Conservation (phyloP, 2,329 filamentous ascomycete species). For the Talaromyces funiculosus region DNA sequence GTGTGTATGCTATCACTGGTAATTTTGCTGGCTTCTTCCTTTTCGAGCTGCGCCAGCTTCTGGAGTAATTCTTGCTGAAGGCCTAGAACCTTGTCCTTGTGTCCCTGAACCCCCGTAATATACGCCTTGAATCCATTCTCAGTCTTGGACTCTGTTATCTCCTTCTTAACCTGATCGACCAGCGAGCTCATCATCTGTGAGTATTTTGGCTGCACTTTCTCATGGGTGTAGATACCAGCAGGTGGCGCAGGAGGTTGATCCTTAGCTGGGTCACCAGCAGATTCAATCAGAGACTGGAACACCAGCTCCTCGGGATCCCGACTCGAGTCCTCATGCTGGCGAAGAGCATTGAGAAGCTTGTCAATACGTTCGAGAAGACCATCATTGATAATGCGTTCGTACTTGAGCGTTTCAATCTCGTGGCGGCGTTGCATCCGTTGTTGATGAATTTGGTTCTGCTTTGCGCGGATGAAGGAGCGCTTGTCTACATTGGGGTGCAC, state of each 20-base stretch:
- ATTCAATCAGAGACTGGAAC: constrained; percentile 84
- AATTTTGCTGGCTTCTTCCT: constrained; percentile 81
- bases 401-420: constrained; percentile 86
- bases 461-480: constrained; percentile 94
- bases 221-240: constrained; percentile 69
- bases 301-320: constrained; percentile 71
- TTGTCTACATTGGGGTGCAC: constrained; percentile 99
- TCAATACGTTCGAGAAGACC: constrained; percentile 81
- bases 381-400: constrained; percentile 86
- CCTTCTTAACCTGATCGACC: constrained; percentile 86
- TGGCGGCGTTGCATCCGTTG: constrained; percentile 78
- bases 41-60: constrained; percentile 76
- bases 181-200: constrained; percentile 98
- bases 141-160: constrained; percentile 67
- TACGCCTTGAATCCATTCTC: constrained; percentile 68
- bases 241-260: constrained; percentile 73
- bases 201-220: constrained; percentile 73
- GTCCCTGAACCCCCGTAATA: constrained; percentile 68
- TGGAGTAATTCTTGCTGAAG: constrained; percentile 68
- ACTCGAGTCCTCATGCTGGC: constrained; percentile 63
- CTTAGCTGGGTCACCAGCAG: constrained; percentile 61
- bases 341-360: constrained; percentile 66
- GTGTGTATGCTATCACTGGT: constrained; percentile 85
- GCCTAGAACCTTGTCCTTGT: constrained; percentile 69
- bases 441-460: constrained; percentile 94